These are phyloP conservation scores for Teunomyces kruisii DNA, from an alignment of 805 yeast species.

Conservation along the genomic window DNA sequence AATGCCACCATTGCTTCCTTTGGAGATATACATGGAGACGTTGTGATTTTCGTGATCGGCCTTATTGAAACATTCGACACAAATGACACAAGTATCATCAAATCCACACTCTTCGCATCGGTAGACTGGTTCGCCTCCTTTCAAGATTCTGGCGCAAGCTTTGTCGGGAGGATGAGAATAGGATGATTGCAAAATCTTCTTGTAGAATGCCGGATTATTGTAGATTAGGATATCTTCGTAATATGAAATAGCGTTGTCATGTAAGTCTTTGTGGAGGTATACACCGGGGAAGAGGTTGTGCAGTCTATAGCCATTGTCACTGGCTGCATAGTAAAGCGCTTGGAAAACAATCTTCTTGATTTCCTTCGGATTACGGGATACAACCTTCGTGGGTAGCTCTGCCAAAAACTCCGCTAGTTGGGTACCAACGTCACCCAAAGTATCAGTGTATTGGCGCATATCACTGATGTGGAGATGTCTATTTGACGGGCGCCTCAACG, in stretches of 20 bases:
- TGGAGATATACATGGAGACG: constrained; percentile 52
- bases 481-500: not conserved
- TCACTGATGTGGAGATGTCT: not conserved
- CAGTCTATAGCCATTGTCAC: constrained; percentile 14
- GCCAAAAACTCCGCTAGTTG: constrained; percentile 23
- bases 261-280: not conserved
- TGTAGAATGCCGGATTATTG: constrained; percentile 1
- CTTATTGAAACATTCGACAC: constrained; percentile 69
- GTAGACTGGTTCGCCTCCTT: constrained; percentile 63
- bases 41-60: constrained; percentile 68
- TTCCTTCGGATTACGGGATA: constrained; percentile 11
- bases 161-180: constrained; percentile 54
- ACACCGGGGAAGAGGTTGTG: constrained; percentile 12
- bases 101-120: constrained; percentile 74
- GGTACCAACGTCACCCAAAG: not conserved
- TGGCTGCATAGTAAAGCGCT: constrained; percentile 29
- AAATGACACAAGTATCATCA: constrained; percentile 77
- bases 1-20: constrained; percentile 52
- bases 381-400: constrained; percentile 20
- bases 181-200: not conserved
- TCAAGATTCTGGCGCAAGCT: constrained; percentile 67
- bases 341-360: constrained; percentile 23
- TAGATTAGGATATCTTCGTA: not conserved
- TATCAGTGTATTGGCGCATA: not conserved
- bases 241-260: not conserved